Evolutionary conservation across 164 flowering plant genomes (phyloP).

Genomic region (Sedum album): DNA sequence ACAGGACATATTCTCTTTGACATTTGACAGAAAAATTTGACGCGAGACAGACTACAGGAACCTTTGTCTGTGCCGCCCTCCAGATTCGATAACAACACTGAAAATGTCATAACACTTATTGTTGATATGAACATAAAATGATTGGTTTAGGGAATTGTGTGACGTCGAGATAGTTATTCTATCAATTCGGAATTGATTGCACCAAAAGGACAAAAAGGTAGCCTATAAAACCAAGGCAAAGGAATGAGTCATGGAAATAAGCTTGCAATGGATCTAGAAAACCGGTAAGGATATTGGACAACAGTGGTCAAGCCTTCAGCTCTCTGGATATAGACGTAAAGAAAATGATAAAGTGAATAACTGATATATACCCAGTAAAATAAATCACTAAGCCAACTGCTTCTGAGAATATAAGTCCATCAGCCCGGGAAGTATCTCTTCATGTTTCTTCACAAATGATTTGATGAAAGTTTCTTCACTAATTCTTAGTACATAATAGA

Average conservation of each 20-base stretch:
- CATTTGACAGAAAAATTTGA: not conserved
- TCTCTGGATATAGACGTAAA: not conserved
- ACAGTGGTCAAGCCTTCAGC: not conserved
- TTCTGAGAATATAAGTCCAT: slow-evolving; percentile 5
- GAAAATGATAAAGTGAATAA: not conserved
- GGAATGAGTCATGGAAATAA: not conserved
- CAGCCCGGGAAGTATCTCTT: slow-evolving; percentile 2
- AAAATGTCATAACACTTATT: not conserved
- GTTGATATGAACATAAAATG: not conserved
- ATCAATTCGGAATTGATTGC: not conserved
- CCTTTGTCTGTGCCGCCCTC: not conserved
- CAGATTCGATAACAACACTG: not conserved
- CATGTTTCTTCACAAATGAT: slow-evolving; percentile 5
- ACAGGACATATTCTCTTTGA: not conserved
- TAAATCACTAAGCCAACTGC: not conserved
- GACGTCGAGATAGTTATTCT: not conserved
- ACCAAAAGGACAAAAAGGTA: not conserved
- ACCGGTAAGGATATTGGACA: not conserved
- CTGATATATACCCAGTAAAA: not conserved
- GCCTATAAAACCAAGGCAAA: not conserved
- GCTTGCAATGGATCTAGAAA: not conserved
- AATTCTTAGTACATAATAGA: not conserved
- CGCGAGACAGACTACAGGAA: not conserved
- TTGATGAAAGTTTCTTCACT: not conserved
- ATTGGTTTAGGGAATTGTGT: not conserved